Evolutionary conservation across 768 basidiomycete genomes (phyloP).

Genomic region (Suillus lakei): DNA sequence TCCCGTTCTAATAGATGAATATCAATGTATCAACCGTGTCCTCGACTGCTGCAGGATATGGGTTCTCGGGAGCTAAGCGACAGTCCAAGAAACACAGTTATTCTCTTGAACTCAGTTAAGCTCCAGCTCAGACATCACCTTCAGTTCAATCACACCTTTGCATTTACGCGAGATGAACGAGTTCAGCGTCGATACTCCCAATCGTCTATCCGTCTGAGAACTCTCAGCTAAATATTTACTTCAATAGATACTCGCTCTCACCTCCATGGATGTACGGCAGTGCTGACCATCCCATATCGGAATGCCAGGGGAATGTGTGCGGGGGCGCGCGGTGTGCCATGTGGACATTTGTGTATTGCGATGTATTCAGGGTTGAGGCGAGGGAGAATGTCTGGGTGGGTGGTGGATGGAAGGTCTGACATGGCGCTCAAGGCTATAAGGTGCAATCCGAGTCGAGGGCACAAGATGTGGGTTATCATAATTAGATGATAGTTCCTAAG

Average conservation of each 20-base stretch:
- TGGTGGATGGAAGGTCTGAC: too few species aligned
- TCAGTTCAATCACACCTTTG: conserved; percentile 16
- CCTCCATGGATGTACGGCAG: conserved; percentile 79
- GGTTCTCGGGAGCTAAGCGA: conserved; percentile 70
- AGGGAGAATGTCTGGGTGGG: too few species aligned
- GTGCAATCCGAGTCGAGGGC: too few species aligned
- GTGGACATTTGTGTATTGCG: too few species aligned
- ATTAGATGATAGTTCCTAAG: too few species aligned
- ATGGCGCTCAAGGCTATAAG: too few species aligned
- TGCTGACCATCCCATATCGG: conserved; percentile 70
- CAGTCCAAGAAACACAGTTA: conserved; percentile 76
- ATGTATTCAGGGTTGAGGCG: too few species aligned
- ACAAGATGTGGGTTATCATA: too few species aligned
- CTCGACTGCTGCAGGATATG: conserved; percentile 72
- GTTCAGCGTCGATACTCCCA: conserved; percentile 62
- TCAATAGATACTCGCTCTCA: conserved; percentile 25
- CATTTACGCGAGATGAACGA: conserved; percentile 48
- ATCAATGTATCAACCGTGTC: conserved; percentile 68
- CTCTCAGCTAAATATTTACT: neutral
- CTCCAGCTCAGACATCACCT: neutral
- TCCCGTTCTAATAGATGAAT: conserved; percentile 61
- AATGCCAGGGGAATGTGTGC: conserved; percentile 35
- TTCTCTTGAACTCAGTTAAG: conserved; percentile 39
- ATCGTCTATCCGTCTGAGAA: conserved; percentile 72
- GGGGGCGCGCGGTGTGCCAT: too few species aligned